Evolutionary conservation across 306 rosid genomes (phyloP).

Genomic region (Quercus mongolica): DNA sequence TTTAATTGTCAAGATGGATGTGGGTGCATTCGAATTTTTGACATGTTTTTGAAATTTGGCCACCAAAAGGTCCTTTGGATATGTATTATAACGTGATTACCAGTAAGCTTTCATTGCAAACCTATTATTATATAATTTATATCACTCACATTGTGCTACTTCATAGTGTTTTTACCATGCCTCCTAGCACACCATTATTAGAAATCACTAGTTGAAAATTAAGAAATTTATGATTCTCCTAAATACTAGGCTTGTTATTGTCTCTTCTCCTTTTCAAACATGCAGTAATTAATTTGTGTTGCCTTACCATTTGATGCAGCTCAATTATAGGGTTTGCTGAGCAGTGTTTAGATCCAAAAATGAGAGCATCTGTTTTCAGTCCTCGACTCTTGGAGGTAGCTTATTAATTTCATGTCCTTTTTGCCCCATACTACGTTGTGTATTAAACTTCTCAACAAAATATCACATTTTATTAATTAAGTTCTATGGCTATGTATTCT

Average conservation of each 20-base stretch:
- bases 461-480: neutral
- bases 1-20: neutral
- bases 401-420: constrained; percentile 21
- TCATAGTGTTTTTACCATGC: neutral
- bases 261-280: constrained; percentile 5
- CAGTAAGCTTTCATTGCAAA: neutral
- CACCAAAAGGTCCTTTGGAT: neutral
- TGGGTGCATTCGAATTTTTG: neutral
- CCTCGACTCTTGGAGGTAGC: constrained; percentile 97
- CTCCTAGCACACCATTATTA: neutral
- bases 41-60: neutral
- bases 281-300: constrained; percentile 13
- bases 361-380: constrained; percentile 80
- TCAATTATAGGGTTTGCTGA: constrained; percentile 85
- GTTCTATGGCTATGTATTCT: constrained; percentile 2
- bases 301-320: constrained; percentile 48
- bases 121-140: neutral
- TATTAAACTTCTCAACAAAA: too few relatives aligned
- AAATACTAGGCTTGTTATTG: neutral
- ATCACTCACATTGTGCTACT: neutral
- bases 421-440: constrained; percentile 4
- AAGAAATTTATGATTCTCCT: neutral
- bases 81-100: neutral
- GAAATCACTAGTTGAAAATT: neutral
- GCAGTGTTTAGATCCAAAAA: constrained; percentile 71